phyloP scores from a whole-genome alignment of 148 eudicot species.

The Persicaria maculosa region DNA sequence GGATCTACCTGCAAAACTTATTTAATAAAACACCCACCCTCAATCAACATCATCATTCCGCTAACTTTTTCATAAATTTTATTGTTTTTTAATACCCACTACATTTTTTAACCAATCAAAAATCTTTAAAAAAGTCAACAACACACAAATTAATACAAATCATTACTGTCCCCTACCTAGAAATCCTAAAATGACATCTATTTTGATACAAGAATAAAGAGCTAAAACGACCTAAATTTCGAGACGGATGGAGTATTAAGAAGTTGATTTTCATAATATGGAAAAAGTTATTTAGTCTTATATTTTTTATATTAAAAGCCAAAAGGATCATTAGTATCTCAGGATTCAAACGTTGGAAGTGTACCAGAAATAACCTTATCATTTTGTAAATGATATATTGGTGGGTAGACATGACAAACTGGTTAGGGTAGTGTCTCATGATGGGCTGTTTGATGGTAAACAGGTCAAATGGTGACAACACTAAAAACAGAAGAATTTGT shows the following conservation, averaged over 20 bases:
- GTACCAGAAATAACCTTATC: no score
- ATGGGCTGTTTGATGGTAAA: background rate
- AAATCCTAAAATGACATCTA: no score
- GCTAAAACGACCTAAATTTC: no score
- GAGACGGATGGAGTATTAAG: background rate
- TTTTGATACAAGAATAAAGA: no score
- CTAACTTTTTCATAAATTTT: no score
- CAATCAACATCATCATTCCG: no score
- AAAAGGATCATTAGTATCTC: background rate
- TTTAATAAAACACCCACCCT: background rate
- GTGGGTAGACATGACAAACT: background rate
- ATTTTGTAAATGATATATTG: background rate
- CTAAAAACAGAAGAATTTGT: background rate
- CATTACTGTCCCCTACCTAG: no score
- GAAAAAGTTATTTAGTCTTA: background rate
- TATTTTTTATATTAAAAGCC: background rate
- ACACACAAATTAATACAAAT: no score
- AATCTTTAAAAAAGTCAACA: no score
- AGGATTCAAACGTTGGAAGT: no score
- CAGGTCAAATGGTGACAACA: background rate
- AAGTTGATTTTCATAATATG: background rate
- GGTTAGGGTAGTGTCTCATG: background rate
- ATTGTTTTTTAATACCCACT: no score
- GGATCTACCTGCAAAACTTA: background rate
- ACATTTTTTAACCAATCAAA: no score